phyloP scores from a whole-genome alignment of 768 basidiomycete species.

The Cyclocybe aegerita region DNA sequence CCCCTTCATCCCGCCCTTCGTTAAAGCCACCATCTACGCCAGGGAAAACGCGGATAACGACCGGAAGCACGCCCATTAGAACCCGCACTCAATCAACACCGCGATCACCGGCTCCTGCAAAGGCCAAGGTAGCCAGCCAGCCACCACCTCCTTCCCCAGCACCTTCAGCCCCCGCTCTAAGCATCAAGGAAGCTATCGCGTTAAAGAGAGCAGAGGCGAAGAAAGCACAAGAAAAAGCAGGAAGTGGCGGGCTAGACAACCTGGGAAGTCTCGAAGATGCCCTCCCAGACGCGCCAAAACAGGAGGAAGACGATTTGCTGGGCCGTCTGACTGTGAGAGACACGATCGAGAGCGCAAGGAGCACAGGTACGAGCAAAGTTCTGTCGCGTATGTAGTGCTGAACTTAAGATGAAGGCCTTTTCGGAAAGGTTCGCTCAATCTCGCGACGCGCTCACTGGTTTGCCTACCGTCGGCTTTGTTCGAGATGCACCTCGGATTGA shows the following conservation, averaged over 20 bases:
- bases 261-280: slow-evolving; percentile 51
- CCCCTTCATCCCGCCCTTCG: slow-evolving; percentile 27
- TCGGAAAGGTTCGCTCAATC: slow-evolving; percentile 67
- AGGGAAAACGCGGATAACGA: slow-evolving; percentile 19
- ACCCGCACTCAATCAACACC: slow-evolving; percentile 21
- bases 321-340: slow-evolving; percentile 71
- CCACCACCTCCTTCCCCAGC: slow-evolving; percentile 8
- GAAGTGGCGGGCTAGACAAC: slow-evolving; percentile 23
- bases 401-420: slow-evolving; percentile 46
- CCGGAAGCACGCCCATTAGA: slow-evolving; percentile 14
- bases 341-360: slow-evolving; percentile 74
- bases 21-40: slow-evolving; percentile 27
- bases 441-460: slow-evolving; percentile 68
- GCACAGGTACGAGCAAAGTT: slow-evolving; percentile 58
- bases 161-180: slow-evolving; percentile 32
- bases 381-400: slow-evolving; percentile 29
- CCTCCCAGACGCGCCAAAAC: slow-evolving; percentile 31
- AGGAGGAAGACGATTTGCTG: slow-evolving; percentile 51
- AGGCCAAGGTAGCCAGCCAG: slow-evolving; percentile 3
- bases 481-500: slow-evolving; percentile 77
- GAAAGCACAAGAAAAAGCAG: slow-evolving; percentile 43
- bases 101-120: slow-evolving; percentile 19
- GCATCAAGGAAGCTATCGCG: slow-evolving; percentile 78
- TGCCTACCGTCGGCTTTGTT: slow-evolving; percentile 79
- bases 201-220: slow-evolving; percentile 77